Base-by-base conservation (phyloP, 768 basidiomycete species). In the Lactarius evosmus region DNA sequence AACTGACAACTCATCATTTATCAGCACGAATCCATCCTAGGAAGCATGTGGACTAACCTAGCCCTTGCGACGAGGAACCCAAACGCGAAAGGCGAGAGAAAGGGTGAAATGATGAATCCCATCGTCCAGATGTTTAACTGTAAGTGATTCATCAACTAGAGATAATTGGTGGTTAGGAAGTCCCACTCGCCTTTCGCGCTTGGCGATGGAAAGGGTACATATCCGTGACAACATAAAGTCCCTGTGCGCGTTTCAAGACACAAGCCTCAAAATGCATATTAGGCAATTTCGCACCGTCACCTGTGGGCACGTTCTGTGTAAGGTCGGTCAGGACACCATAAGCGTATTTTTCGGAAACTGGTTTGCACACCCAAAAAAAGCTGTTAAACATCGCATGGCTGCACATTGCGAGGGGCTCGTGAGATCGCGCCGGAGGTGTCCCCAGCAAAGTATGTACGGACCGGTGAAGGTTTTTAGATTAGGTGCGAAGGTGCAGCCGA, bases 121-220 rank as follows among this genome's bases (percentile, higher is more conserved):
- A 89, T 84, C 3, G 86, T 88, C 87, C 86, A 88, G 56, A 85
- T 73, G 67, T 86, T 87, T 38, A 88, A 78, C 85, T 87, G 63
- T 7, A 22, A 27, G 29, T 6, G n/a, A 22, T 22, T 41, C 16
- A 30, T 34, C 38, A 59, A 44, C 38, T 11, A 17, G 4, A 34
- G 30, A 16, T 30, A 51, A 32, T 33, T 27, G 11, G 46, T 11
- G 16, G 8, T 4, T 16, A n/a, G 7, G 6, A 53, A 30, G 4
- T 2, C 4, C 32, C 27, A 22, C 74, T 59, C 46, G 84, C 82
- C 82, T 84, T 86, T 34, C 85, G 79, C 19, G 85, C 85, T 74
- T 87, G 86, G 1, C 84, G 72, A 69, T 88, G 87, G 78, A 88
- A 88, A 1, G 86, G 86, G 70, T 80, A 88, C 66, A 88, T 73